Evolutionary conservation across 2,329 filamentous ascomycete genomes (phyloP), one percentile per base, ranked within the genome.

Genomic region (Simplicillium aogashimaense): DNA sequence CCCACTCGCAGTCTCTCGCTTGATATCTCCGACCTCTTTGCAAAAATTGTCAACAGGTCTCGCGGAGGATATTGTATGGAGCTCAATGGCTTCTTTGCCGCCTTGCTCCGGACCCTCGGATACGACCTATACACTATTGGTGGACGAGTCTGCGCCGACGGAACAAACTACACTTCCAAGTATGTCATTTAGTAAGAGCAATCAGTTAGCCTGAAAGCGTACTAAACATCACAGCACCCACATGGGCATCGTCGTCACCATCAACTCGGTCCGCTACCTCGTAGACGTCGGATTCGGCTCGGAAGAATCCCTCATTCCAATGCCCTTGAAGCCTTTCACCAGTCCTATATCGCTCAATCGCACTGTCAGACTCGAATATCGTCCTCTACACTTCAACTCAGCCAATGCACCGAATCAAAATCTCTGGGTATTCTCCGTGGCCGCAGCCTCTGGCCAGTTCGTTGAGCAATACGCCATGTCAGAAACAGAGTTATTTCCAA

Each of bases 211-310:
- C 43, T 49, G 2, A 50, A 47, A 44, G 55, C 29, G 15, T 33
- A 5, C 14, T 14, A 11, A n/a, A 20, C 30, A 9, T 31, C 17
- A 13, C 25, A 69, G 75, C 73, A 59, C 61, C 12, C 78, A 82
- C 53, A 74, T 79, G 64, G 60, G 78, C 40, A 73, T 76, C 49
- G 66, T 82, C 40, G 67, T 81, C 36, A 70, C 63, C 18, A 64
- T 84, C 16, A 57, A 62, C 9, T 55, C 58, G 17, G 59, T 62
- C 34, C 57, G 60, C 33, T 73, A 70, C 51, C 54, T 72, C 45
- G 64, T 74, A 20, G 79, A 83, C 50, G 72, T 81, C 12, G 77
- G 73, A 18, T 81, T 79, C 49, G 78, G 78, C 15, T 66, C 65
- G 39, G 67, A 72, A 45, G 53, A 51, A 8, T 44, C 61, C 4